Evolutionary conservation across 805 yeast genomes (phyloP), one percentile per base, ranked within the genome.

Genomic region (Isabelozyma rhagii): DNA sequence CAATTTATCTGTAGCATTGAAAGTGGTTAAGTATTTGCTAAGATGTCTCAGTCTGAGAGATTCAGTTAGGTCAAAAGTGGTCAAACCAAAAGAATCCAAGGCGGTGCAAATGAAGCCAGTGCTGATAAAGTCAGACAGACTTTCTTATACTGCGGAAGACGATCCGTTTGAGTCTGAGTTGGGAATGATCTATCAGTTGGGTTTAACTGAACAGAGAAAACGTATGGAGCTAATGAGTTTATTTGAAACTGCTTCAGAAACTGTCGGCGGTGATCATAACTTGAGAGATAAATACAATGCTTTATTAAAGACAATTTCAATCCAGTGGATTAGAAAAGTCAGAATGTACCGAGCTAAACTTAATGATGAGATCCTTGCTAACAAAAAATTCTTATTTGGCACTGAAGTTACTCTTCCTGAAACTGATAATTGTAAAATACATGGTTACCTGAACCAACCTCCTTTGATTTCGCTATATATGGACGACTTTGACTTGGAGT

Each of bases 311-410:
- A 71, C 77, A 47, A 73, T 83, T 21, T 78, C 88, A 0, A 67
- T 68, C 15, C 82, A 89, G 0, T 92, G 98, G 98, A 78, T 89
- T 18, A 67, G 78, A 21, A 74, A 88, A 46, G 81, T 89, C 5
- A 72, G 74, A 34, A 74, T 77, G 43, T 78, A 75, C 65, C 74
- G 71, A 53, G 47, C 45, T 13, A 53, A 59, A 36, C 66, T 75
- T 51, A 64, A 74, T 59, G 62, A 67, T 3, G 70, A 71, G 34
- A 71, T 77, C 4, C 68, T 79, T 15, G 53, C 61, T 14, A 67
- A 69, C 49, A 66, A 63, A 31, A 66, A 56, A 47, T 68, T 59
- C 46, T 53, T 74, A 27, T 72, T 67, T 55, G 79, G 78, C 1
- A 56, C 57, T 44, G 79, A 74, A 48, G 45, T 52, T 4, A 42